Base-by-base conservation (phyloP, 108 stramenopile species). In the Fragilariopsis cylindrus region DNA sequence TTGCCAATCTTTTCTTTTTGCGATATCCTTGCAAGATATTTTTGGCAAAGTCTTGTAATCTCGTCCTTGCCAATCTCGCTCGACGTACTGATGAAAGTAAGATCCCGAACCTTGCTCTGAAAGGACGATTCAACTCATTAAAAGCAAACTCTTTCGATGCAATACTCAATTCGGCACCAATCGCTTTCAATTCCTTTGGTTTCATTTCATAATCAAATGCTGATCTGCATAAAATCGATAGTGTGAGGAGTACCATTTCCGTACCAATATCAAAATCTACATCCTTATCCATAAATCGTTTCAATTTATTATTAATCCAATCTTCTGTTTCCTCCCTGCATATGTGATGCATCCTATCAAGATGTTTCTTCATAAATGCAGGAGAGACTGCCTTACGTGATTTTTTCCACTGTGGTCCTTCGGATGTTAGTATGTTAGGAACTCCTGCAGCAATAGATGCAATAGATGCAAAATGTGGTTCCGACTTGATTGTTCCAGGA, bases 131-230 rank as follows among this genome's bases (percentile, higher is more conserved):
- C 13, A 72, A 43, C n/a, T 74, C 65, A 39, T 74, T 50, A 48
- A 21, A 68, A 48, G 48, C 67, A 50, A 68, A 52, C 39, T 74
- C 69, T 56, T 50, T n/a, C 40, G 79, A 48, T 21, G 64, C 74
- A 47, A 54, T 60, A 18, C 65, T 70, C 18, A 80, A 39, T 21
- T 80, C 79, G 19, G 48, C 7, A 21, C 70, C 68, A 12, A 80
- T 43, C 8, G 46, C 62, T 48, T 69, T 18, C 11, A 39, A 44
- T 57, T 87, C 83, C 0, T 67, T 52, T 8, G 47, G 45, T 15
- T 78, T 69, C 15, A 82, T 71, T 9, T 56, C 30, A 49, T 87
- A 87, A 11, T 84, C 87, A 74, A 87, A 87, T 42, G 79, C 82
- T 8, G 79, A 69, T 16, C 80, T 53, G 57, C 82, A 82, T 56